Conservation (phyloP, 352 stramenopile species). For the Pythium grandisporangium region DNA sequence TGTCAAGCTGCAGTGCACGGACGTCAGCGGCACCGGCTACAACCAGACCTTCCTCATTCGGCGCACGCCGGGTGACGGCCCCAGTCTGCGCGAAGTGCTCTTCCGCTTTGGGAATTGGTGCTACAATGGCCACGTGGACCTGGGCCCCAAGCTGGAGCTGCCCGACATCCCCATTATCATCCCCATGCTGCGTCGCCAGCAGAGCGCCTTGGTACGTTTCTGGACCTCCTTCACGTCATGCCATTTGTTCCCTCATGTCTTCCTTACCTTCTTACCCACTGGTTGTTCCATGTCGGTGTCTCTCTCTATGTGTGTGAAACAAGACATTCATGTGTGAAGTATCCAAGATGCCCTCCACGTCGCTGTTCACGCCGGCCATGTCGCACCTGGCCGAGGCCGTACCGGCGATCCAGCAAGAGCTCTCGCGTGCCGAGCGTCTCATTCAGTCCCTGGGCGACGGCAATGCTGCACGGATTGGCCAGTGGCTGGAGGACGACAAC, state of each 20-base stretch:
- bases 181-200: slow-evolving; percentile 88
- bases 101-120: slow-evolving; percentile 95
- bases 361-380: slow-evolving; percentile 84
- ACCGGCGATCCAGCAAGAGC: slow-evolving; percentile 82
- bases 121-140: slow-evolving; percentile 90
- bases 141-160: slow-evolving; percentile 84
- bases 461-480: slow-evolving; percentile 29
- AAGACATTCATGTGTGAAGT: slow-evolving; percentile 91
- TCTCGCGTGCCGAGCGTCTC: slow-evolving; percentile 79
- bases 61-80: slow-evolving; percentile 27
- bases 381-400: slow-evolving; percentile 74
- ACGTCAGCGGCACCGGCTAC: slow-evolving; percentile 72
- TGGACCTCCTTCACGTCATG: not conserved
- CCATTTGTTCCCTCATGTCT: not conserved
- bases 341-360: slow-evolving; percentile 82
- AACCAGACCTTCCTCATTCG: slow-evolving; percentile 83
- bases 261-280: not conserved
- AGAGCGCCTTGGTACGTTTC: slow-evolving; percentile 75
- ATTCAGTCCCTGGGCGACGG: slow-evolving; percentile 49
- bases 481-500: slow-evolving; percentile 88
- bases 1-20: slow-evolving; percentile 78
- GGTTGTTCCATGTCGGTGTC: not conserved
- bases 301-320: not conserved
- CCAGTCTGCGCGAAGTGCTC: slow-evolving; percentile 84
- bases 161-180: slow-evolving; percentile 92